A percentile compares a stretch with the other conserved stretches of the same genome.
Conservation (phyloP, 2,329 filamentous ascomycete genomes). For the Aspergillus clavatus region DNA sequence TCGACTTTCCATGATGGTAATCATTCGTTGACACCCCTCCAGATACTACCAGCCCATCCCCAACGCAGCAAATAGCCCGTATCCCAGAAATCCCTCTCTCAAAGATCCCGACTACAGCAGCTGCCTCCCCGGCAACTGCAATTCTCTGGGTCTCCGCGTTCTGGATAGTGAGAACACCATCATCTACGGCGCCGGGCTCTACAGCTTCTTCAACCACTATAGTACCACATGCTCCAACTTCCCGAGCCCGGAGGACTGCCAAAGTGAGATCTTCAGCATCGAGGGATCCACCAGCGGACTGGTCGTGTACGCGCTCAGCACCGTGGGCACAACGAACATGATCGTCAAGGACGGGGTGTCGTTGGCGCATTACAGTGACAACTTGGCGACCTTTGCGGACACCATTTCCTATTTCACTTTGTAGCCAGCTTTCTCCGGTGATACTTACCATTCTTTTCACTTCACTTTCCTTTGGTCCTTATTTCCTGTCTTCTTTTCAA, state of each 20-base stretch:
- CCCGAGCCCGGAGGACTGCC: slow-evolving; percentile 41
- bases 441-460: background rate
- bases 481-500: background rate
- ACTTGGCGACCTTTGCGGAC: slow-evolving; percentile 43
- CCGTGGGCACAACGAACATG: slow-evolving; percentile 44
- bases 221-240: slow-evolving; percentile 40
- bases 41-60: slow-evolving; percentile 39
- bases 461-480: background rate
- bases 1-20: background rate
- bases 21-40: background rate
- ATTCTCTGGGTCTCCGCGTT: slow-evolving; percentile 49
- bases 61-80: slow-evolving; percentile 29
- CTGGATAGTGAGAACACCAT: slow-evolving; percentile 41
- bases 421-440: background rate
- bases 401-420: slow-evolving; percentile 40
- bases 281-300: slow-evolving; percentile 35
- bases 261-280: slow-evolving; percentile 47
- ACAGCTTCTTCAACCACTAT: slow-evolving; percentile 54
- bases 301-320: slow-evolving; percentile 47
- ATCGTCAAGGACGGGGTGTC: slow-evolving; percentile 42
- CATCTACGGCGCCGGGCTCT: slow-evolving; percentile 50
- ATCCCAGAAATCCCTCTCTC: slow-evolving; percentile 24
- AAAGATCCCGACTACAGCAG: slow-evolving; percentile 35
- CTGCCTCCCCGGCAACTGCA: slow-evolving; percentile 29
- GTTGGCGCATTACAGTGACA: slow-evolving; percentile 44